Base-by-base conservation (phyloP, 495 filamentous ascomycete species). In the Elaphomyces granulatus region DNA sequence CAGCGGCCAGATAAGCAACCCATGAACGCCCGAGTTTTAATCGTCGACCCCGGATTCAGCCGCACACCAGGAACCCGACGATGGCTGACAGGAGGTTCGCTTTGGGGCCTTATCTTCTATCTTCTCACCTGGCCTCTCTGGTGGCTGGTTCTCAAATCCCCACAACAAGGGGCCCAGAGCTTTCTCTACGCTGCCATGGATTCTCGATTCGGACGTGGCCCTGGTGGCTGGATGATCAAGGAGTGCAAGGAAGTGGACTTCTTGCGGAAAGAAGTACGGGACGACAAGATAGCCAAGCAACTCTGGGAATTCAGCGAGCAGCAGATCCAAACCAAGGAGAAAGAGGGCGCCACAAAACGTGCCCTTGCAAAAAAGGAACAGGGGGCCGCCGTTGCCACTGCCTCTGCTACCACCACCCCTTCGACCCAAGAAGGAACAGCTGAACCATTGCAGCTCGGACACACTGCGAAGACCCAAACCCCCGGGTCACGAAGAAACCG, bases 231-330 rank as follows among this genome's bases (percentile, higher is more conserved):
- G 54, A 53, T 88, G 47, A 63, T 96, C 46, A 94, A 93, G 63
- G 90, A 99, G 57, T 95, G 88, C 51, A 72, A 71, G 37, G 75
- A 83, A 58, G 66, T 85, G 15, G 71, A 75, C 50, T 81, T 68
- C 48, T 70, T 75, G 41, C 66, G 80, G 45, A 60, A 55, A n/a
- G 83, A 92, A 49, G 67, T 96, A n/a, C 66, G 66, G 36, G 78
- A 92, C 53, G 83, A 90, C 47, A 71, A 69, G 34, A 56, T 79
- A 32, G 86, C 83, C 33, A 86, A 84, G 67, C 68, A 75, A 54
- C 64, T 98, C 33, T 96, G 90, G 90, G 72, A 85, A 56, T 68
- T 77, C 33, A 92, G 82, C 53, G 90, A 93, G 62, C 77, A 74
- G 58, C 74, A 87, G 52, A 78, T 96, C 43, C 78, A 87, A 60